A percentile compares a stretch with the other conserved stretches of the same genome.
Conservation (phyloP, 176 grass and related monocot genomes). For the Musa itinerans region DNA sequence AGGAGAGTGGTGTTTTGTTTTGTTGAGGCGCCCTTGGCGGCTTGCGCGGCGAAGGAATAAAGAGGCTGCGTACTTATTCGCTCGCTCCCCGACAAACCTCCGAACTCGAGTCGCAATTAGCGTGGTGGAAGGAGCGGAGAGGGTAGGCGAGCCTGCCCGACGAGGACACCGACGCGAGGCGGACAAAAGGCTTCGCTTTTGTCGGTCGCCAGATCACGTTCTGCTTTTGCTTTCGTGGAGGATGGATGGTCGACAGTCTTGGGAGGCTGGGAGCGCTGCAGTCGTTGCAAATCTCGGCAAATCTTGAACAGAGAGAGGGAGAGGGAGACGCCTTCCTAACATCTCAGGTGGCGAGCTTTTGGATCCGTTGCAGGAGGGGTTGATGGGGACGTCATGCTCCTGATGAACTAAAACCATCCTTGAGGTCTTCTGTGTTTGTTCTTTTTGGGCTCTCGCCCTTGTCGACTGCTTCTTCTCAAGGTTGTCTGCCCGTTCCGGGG, state of each 20-base stretch:
- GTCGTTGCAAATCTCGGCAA: not conserved
- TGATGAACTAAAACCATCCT: not conserved
- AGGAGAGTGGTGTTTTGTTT: constrained; percentile 3
- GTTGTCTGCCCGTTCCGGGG: too few relatives aligned
- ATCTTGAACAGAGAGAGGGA: not conserved
- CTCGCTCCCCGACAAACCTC: not conserved
- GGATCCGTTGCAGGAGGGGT: not conserved
- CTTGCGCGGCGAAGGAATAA: constrained; percentile 14
- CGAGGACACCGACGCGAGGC: constrained; percentile 24
- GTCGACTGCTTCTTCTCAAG: too few relatives aligned
- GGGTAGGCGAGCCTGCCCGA: constrained; percentile 1
- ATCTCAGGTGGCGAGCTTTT: not conserved
- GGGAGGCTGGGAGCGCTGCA: not conserved
- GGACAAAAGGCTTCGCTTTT: constrained; percentile 57
- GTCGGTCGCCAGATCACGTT: not conserved
- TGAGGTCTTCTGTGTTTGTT: too few relatives aligned
- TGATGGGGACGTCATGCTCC: not conserved
- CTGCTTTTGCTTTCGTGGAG: not conserved
- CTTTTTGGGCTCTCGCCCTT: too few relatives aligned
- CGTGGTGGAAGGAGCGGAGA: not conserved
- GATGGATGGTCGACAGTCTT: not conserved
- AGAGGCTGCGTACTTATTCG: not conserved
- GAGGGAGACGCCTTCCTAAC: not conserved
- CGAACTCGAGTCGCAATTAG: constrained; percentile 2
- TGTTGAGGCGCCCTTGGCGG: constrained; percentile 8